Evolutionary conservation across 2,329 filamentous ascomycete genomes (phyloP).

Genomic region (Aspergillus luchuensis): DNA sequence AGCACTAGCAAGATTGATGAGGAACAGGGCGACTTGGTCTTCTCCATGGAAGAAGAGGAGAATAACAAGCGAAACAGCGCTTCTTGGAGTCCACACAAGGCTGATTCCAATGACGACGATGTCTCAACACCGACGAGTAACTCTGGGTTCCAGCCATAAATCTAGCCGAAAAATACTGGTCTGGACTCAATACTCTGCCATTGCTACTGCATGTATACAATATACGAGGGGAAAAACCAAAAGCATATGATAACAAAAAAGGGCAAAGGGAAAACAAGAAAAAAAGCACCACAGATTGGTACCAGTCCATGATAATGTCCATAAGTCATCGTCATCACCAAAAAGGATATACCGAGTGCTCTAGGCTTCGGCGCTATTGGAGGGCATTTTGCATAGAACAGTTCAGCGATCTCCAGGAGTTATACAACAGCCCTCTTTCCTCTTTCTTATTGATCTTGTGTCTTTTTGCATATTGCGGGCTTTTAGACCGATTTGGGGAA

Average conservation of each 20-base stretch:
- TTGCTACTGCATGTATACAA: not conserved
- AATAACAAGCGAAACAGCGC: conserved; percentile 45
- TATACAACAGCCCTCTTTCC: conserved; percentile 13
- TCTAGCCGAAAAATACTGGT: not conserved
- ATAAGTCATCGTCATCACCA: conserved; percentile 13
- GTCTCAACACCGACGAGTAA: conserved; percentile 24
- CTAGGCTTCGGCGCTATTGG: conserved; percentile 14
- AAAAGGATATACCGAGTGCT: conserved; percentile 18
- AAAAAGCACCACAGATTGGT: conserved; percentile 15
- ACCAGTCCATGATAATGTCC: conserved; percentile 16
- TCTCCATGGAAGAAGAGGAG: conserved; percentile 55
- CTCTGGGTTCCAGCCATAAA: conserved; percentile 24
- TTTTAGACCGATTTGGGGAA: conserved; percentile 13
- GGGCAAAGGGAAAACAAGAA: conserved; percentile 4
- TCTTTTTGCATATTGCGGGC: conserved; percentile 16
- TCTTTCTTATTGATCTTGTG: conserved; percentile 1
- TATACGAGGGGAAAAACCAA: not conserved
- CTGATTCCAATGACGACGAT: conserved; percentile 32
- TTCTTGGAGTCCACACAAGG: conserved; percentile 39
- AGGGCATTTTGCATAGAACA: conserved; percentile 27
- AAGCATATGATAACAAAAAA: not conserved
- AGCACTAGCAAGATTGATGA: conserved; percentile 52
- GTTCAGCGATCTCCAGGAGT: conserved; percentile 20
- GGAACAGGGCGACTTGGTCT: conserved; percentile 50
- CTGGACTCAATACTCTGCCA: not conserved